These are phyloP conservation scores for Quercus lobata DNA, from an alignment of 331 rosid genomes.

Conservation along the genomic window DNA sequence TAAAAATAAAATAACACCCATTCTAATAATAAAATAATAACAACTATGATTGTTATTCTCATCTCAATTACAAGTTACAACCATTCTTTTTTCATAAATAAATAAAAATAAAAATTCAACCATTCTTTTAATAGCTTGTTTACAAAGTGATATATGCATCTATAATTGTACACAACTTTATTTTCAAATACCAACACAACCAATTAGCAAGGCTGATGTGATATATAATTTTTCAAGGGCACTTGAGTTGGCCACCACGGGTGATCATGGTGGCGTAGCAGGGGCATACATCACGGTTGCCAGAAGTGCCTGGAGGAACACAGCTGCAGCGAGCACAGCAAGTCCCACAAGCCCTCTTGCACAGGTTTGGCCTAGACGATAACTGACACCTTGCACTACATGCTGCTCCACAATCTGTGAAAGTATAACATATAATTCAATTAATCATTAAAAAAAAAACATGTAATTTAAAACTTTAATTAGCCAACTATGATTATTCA, in stretches of 20 bases:
- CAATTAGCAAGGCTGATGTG: background rate
- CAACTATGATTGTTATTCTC: background rate
- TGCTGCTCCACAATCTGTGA: conserved; percentile 47
- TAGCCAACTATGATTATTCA: background rate
- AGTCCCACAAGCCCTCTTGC: conserved; percentile 74
- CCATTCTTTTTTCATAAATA: background rate
- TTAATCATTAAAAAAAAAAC: no score
- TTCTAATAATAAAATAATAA: no score
- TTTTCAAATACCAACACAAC: background rate
- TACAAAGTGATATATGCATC: no score
- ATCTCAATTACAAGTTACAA: background rate
- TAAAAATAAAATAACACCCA: no score
- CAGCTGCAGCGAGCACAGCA: conserved; percentile 70
- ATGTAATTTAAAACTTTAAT: background rate
- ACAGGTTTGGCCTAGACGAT: conserved; percentile 47
- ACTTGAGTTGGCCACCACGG: conserved; percentile 62
- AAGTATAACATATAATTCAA: background rate
- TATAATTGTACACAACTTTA: no score
- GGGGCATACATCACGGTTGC: conserved; percentile 61
- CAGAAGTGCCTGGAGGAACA: conserved; percentile 75
- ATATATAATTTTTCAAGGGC: conserved; percentile 44
- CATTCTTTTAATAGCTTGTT: background rate
- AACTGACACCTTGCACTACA: conserved; percentile 55
- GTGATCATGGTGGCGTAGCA: conserved; percentile 71
- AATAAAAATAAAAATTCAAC: background rate